Conservation (phyloP, 805 yeast genomes). For the Cyberlindnera amylophila region DNA sequence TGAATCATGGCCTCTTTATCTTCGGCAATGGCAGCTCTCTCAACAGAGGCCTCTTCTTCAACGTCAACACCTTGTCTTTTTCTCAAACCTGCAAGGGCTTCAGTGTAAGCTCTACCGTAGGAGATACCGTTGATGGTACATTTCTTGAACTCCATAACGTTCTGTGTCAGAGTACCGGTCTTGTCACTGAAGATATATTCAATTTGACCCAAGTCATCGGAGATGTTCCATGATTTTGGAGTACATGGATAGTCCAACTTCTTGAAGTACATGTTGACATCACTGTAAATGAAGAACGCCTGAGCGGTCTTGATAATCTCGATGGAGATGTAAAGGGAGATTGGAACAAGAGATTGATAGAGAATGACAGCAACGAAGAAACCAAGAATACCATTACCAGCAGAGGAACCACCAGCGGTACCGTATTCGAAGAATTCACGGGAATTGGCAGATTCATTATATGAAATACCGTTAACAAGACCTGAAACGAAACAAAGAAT, state of each 20-base stretch:
- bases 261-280: conserved; percentile 65
- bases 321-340: conserved; percentile 74
- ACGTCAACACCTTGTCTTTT: conserved; percentile 77
- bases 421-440: conserved; percentile 67
- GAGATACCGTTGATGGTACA: conserved; percentile 70
- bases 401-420: conserved; percentile 61
- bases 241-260: conserved; percentile 75
- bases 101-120: conserved; percentile 81
- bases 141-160: conserved; percentile 81
- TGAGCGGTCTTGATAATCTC: conserved; percentile 82
- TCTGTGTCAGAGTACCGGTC: conserved; percentile 81
- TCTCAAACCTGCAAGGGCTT: conserved; percentile 74
- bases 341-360: conserved; percentile 79
- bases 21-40: conserved; percentile 48
- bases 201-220: conserved; percentile 83
- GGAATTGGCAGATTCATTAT: conserved; percentile 43
- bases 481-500: conserved; percentile 67
- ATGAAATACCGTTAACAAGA: conserved; percentile 65
- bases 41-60: conserved; percentile 50
- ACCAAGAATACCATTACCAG: conserved; percentile 63
- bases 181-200: conserved; percentile 83
- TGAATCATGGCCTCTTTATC: conserved; percentile 61
- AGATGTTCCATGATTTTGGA: conserved; percentile 81
- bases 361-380: conserved; percentile 75
- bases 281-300: conserved; percentile 76